Percentiles rank a stretch among this genome's conserved stretches.
These are phyloP conservation scores for Ogataea methanolica DNA, from an alignment of 805 yeast genomes.

Conservation along the genomic window DNA sequence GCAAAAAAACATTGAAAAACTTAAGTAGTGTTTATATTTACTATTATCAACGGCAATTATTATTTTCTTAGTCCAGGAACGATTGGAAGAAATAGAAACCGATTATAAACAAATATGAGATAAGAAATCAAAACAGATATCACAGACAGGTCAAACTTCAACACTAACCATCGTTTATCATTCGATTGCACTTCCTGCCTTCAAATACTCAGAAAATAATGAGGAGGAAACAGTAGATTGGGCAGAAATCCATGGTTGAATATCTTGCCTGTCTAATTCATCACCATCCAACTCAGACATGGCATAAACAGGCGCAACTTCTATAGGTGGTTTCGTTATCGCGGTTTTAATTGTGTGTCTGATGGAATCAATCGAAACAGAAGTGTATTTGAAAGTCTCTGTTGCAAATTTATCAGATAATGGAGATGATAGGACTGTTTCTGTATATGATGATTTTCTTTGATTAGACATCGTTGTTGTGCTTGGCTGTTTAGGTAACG, in stretches of 20 bases:
- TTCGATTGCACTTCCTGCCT: neutral
- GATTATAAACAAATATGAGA: no score
- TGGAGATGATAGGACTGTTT: constrained; percentile 12
- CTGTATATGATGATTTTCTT: neutral
- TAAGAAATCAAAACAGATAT: no score
- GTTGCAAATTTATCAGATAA: constrained; percentile 4
- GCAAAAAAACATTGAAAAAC: no score
- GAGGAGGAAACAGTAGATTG: constrained; percentile 1
- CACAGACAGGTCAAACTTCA: neutral
- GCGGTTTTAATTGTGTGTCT: constrained; percentile 6
- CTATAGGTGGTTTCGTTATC: constrained; percentile 10
- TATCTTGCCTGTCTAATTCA: neutral
- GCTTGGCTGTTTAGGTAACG: no score
- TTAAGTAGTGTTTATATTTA: no score
- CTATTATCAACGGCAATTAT: no score
- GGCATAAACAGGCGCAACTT: constrained; percentile 11
- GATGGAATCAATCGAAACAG: constrained; percentile 14
- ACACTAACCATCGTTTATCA: neutral
- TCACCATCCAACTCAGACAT: neutral
- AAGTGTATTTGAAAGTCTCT: constrained; percentile 16
- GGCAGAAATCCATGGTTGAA: neutral
- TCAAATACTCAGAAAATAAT: neutral
- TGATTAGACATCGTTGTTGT: neutral
- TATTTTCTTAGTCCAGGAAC: no score
- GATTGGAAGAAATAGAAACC: no score